phyloP scores from a whole-genome alignment of 176 grass and related monocot species.

The Oryza australiensis region DNA sequence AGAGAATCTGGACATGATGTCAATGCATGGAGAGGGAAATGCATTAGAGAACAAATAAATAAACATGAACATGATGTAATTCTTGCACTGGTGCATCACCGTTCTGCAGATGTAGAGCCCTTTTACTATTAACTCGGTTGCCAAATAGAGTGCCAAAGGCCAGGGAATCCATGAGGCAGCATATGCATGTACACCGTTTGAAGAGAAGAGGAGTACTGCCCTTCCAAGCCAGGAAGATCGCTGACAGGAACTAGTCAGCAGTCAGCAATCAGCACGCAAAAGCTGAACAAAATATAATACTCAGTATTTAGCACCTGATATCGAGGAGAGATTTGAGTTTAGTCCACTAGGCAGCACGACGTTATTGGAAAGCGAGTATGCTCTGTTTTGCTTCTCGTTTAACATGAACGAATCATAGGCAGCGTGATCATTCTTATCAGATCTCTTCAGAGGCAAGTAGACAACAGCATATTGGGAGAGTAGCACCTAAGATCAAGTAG shows the following conservation, averaged over 20 bases:
- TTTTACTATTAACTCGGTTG: not conserved
- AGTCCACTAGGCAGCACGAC: not conserved
- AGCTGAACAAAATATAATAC: not conserved
- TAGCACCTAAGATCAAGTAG: not conserved
- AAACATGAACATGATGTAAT: conserved; percentile 4
- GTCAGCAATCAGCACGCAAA: conserved; percentile 4
- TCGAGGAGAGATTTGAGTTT: not conserved
- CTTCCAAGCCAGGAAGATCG: conserved; percentile 25
- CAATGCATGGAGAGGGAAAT: not conserved
- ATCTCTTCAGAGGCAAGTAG: conserved; percentile 27
- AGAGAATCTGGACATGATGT: not conserved
- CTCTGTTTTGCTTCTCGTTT: not conserved
- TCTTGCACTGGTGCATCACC: conserved; percentile 12
- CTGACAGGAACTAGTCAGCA: conserved; percentile 5
- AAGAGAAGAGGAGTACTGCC: not conserved
- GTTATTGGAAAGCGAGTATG: conserved; percentile 9
- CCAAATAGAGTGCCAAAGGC: conserved; percentile 14
- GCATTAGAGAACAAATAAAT: not conserved
- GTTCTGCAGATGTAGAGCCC: not conserved
- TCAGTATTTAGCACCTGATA: not conserved
- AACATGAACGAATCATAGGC: conserved; percentile 6
- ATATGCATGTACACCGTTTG: conserved; percentile 6
- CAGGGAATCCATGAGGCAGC: not conserved
- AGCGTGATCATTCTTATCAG: not conserved
- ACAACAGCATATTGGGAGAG: not conserved